A percentile compares a stretch with the other conserved stretches of the same genome.
Conservation (phyloP, 1,139 yeast genomes). For the Yamadazyma kanchanaburiensis region DNA sequence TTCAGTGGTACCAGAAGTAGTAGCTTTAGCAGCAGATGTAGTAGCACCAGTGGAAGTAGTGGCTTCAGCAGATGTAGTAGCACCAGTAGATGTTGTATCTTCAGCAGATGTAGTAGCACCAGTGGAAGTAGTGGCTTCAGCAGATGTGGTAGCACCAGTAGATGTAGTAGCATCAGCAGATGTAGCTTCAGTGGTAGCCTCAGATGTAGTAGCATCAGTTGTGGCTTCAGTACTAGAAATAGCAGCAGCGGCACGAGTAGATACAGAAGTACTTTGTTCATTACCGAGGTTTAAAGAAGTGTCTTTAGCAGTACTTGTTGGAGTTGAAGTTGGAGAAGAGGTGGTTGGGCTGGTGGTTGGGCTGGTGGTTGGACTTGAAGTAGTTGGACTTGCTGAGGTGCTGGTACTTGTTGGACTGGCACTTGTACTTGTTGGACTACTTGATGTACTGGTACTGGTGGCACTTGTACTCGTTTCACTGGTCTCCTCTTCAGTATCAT, state of each 20-base stretch:
- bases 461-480: slow-evolving; percentile 1
- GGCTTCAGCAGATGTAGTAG: slow-evolving; percentile 4
- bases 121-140: slow-evolving; percentile 1
- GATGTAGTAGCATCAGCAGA: background rate
- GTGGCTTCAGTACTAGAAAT: too few species aligned
- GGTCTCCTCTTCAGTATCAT: background rate
- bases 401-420: background rate
- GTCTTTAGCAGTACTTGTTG: slow-evolving; percentile 1
- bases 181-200: slow-evolving; percentile 1
- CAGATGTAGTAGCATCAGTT: background rate
- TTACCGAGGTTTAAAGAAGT: too few species aligned
- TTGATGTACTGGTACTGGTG: too few species aligned
- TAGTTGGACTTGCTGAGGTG: too few species aligned
- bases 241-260: too few species aligned
- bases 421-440: too few species aligned
- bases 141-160: background rate
- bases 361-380: slow-evolving; percentile 3
- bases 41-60: background rate
- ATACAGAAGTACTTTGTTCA: too few species aligned
- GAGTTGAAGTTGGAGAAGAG: background rate
- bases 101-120: background rate
- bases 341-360: background rate
- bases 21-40: slow-evolving; percentile 1
- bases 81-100: slow-evolving; percentile 1
- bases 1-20: slow-evolving; percentile 3